These are phyloP conservation scores for Hemisphaericaspora xylanilytica DNA, from an alignment of 1,139 yeast species.

Conservation along the genomic window DNA sequence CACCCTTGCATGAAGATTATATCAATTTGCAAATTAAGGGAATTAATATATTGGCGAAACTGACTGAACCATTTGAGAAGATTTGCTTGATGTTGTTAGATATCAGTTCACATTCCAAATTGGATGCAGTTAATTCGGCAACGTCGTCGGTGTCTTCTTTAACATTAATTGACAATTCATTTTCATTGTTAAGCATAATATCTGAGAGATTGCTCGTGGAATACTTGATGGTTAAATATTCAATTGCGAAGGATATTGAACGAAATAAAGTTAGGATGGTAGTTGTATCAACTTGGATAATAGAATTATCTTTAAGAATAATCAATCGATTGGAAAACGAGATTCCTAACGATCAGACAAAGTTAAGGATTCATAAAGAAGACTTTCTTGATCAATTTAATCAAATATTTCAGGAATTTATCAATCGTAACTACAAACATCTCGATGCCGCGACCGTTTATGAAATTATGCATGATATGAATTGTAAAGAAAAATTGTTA, in stretches of 20 bases:
- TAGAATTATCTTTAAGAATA: slow-evolving; percentile 51
- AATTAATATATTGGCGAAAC: slow-evolving; percentile 60
- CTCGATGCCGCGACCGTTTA: slow-evolving; percentile 68
- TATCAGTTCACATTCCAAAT: slow-evolving; percentile 15
- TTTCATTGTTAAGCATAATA: slow-evolving; percentile 11
- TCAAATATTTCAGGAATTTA: slow-evolving; percentile 49
- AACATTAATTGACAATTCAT: neutral
- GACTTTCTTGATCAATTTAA: slow-evolving; percentile 18
- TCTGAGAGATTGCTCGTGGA: slow-evolving; percentile 44
- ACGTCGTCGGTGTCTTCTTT: neutral
- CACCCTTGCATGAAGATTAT: slow-evolving; percentile 15
- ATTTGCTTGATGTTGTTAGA: slow-evolving; percentile 65
- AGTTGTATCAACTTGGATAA: slow-evolving; percentile 79
- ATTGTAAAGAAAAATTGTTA: slow-evolving; percentile 61
- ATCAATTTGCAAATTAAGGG: slow-evolving; percentile 46
- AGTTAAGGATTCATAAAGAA: slow-evolving; percentile 7
- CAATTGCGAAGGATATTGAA: slow-evolving; percentile 30
- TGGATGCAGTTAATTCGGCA: slow-evolving; percentile 2
- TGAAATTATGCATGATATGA: slow-evolving; percentile 67
- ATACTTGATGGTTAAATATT: slow-evolving; percentile 57
- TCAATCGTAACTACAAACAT: slow-evolving; percentile 44
- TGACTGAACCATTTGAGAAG: slow-evolving; percentile 69
- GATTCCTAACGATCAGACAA: slow-evolving; percentile 1
- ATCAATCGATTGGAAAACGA: slow-evolving; percentile 24
- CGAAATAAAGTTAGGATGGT: slow-evolving; percentile 51